Conservation (phyloP, 305 asterid species). For the Solanum hybrid region DNA sequence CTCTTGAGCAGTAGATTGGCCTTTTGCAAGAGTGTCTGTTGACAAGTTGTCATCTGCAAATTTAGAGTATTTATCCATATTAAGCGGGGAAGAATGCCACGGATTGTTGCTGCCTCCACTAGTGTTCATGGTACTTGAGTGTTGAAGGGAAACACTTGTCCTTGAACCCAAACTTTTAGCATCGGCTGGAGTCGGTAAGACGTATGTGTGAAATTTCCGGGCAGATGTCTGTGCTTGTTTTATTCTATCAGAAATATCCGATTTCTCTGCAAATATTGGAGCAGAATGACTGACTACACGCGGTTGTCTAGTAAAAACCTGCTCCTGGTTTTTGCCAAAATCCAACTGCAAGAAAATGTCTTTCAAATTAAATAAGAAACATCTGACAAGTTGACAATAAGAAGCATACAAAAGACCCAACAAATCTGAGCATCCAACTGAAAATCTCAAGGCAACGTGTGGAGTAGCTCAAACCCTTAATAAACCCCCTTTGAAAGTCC, state of each 20-base stretch:
- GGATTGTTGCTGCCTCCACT: constrained; percentile 32
- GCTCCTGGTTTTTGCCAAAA: constrained; percentile 47
- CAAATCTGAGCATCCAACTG: background rate
- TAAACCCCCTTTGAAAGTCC: background rate
- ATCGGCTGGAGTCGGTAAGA: constrained; percentile 87
- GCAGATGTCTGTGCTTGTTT: constrained; percentile 43
- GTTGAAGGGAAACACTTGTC: constrained; percentile 22
- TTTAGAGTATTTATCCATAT: constrained; percentile 49
- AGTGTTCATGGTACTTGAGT: constrained; percentile 18
- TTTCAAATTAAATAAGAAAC: background rate
- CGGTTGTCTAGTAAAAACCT: constrained; percentile 32
- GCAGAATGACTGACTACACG: constrained; percentile 69
- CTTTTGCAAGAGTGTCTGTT: constrained; percentile 24
- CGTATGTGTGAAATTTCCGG: constrained; percentile 56
- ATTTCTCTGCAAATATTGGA: constrained; percentile 73
- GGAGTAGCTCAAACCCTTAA: background rate
- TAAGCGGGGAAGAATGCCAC: constrained; percentile 77
- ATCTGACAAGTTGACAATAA: background rate
- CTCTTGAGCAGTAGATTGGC: constrained; percentile 35
- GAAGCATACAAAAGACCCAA: background rate
- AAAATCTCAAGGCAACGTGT: background rate
- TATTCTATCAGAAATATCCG: constrained; percentile 50
- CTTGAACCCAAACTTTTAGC: constrained; percentile 38
- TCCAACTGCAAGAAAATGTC: constrained; percentile 20
- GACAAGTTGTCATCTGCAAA: constrained; percentile 28